phyloP scores from a whole-genome alignment of 805 yeast species.

The Aciculoconidium aculeatum region DNA sequence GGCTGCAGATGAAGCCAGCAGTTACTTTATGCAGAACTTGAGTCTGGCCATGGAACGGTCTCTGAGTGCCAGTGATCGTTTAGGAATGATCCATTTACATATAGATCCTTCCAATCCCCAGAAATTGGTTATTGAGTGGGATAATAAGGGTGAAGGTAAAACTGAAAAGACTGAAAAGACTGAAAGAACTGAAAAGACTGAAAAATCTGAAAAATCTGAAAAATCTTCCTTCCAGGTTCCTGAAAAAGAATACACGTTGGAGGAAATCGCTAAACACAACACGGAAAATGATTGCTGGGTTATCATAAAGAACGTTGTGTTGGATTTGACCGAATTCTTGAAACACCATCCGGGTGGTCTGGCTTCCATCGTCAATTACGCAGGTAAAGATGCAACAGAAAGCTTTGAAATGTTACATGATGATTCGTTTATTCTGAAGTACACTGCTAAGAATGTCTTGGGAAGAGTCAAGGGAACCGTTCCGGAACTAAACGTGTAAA shows the following conservation, averaged over 20 bases:
- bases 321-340: constrained; percentile 43
- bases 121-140: constrained; percentile 30
- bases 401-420: constrained; percentile 52
- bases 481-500: constrained; percentile 35
- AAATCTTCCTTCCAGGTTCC: constrained; percentile 30
- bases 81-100: constrained; percentile 39
- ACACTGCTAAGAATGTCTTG: constrained; percentile 42
- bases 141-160: constrained; percentile 5
- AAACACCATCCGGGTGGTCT: constrained; percentile 55
- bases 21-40: constrained; percentile 25
- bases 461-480: constrained; percentile 46
- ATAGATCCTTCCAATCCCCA: constrained; percentile 35
- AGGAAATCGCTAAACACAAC: constrained; percentile 45
- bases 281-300: constrained; percentile 47
- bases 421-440: constrained; percentile 46
- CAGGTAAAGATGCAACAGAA: constrained; percentile 46
- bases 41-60: constrained; percentile 10
- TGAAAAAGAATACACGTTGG: constrained; percentile 38
- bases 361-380: constrained; percentile 36
- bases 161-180: background rate
- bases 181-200: background rate
- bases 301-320: constrained; percentile 46
- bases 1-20: constrained; percentile 38
- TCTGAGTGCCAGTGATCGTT: constrained; percentile 25
- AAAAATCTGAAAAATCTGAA: constrained; percentile 2